Evolutionary conservation across 1,284 basidiomycete genomes (phyloP).

Genomic region (Malassezia brasiliensis): DNA sequence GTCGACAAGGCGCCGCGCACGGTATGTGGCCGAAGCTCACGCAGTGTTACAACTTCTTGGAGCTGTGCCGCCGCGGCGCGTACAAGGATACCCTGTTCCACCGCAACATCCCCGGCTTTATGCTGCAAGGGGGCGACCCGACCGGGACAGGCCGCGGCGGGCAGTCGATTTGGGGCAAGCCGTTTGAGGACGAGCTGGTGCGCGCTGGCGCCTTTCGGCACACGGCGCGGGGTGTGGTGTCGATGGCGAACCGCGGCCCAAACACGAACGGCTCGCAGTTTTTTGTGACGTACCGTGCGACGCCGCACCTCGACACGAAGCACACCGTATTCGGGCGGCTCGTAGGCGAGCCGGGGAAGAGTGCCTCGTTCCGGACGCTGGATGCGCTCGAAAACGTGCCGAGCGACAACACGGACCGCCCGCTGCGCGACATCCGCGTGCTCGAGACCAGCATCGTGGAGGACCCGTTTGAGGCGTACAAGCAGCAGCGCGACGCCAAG

Average conservation of each 20-base stretch:
- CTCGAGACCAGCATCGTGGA: slow-evolving; percentile 27
- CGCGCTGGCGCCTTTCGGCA: slow-evolving; percentile 33
- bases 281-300: slow-evolving; percentile 50
- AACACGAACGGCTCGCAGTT: slow-evolving; percentile 42
- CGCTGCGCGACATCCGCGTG: slow-evolving; percentile 66
- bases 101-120: slow-evolving; percentile 88
- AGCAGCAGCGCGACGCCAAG: slow-evolving; percentile 19
- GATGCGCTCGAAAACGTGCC: slow-evolving; percentile 71
- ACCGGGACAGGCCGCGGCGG: slow-evolving; percentile 91
- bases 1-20: slow-evolving; percentile 89
- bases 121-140: slow-evolving; percentile 95
- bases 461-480: slow-evolving; percentile 39
- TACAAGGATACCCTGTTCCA: slow-evolving; percentile 83
- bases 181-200: slow-evolving; percentile 85
- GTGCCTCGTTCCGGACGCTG: slow-evolving; percentile 54
- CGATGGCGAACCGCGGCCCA: slow-evolving; percentile 44
- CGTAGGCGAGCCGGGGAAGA: slow-evolving; percentile 73
- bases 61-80: slow-evolving; percentile 59
- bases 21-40: slow-evolving; percentile 42
- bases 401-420: slow-evolving; percentile 72
- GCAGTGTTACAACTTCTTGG: slow-evolving; percentile 79
- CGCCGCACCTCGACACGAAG: slow-evolving; percentile 62
- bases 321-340: slow-evolving; percentile 89
- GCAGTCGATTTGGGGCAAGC: slow-evolving; percentile 84
- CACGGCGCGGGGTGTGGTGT: slow-evolving; percentile 28